Percentiles rank a stretch among this genome's conserved stretches.
These are phyloP conservation scores for Saraca asoca DNA, from an alignment of 331 rosid species.

Conservation along the genomic window DNA sequence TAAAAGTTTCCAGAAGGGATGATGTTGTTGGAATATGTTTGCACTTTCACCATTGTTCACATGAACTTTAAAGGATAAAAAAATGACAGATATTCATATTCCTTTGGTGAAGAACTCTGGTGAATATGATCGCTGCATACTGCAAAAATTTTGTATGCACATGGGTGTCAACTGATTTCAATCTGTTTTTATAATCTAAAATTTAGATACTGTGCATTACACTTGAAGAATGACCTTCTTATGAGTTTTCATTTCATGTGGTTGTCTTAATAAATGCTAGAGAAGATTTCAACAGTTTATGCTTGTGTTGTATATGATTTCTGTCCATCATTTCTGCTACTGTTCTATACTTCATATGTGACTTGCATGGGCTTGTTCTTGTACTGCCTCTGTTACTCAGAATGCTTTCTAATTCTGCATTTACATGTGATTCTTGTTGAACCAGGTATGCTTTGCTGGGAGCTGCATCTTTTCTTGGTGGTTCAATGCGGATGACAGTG, in stretches of 20 bases:
- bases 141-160: too few species aligned
- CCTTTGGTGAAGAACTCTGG: too few species aligned
- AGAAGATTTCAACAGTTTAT: neutral
- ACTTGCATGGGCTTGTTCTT: slow-evolving; percentile 4
- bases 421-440: slow-evolving; percentile 20
- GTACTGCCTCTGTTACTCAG: slow-evolving; percentile 2
- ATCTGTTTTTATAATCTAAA: too few species aligned
- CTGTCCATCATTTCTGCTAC: neutral
- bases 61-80: too few species aligned
- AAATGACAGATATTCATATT: too few species aligned
- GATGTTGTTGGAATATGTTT: neutral
- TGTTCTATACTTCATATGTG: neutral
- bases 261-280: too few species aligned
- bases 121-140: too few species aligned
- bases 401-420: slow-evolving; percentile 23
- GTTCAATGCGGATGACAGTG: slow-evolving; percentile 97
- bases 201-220: too few species aligned
- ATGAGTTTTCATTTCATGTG: too few species aligned
- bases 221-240: too few species aligned
- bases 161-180: too few species aligned
- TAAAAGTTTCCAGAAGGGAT: neutral
- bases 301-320: neutral
- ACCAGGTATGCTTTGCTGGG: slow-evolving; percentile 85
- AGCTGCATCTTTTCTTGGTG: slow-evolving; percentile 73
- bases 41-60: neutral